Conservation (phyloP, 2,329 filamentous ascomycete genomes). For the Penicillium corylophilum region DNA sequence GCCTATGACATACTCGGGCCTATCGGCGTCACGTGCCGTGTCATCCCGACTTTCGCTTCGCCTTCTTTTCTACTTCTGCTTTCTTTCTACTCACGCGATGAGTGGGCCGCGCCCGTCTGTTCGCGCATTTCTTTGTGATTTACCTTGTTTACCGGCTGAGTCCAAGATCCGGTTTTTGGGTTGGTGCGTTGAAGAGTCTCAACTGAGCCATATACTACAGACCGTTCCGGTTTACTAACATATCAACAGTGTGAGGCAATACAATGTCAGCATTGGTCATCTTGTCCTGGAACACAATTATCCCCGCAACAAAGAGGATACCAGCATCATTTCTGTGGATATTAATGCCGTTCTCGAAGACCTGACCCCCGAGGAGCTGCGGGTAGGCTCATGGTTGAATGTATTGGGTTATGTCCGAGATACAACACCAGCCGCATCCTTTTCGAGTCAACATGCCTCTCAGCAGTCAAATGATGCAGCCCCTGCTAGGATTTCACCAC, state of each 20-base stretch:
- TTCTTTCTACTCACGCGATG: slow-evolving; percentile 21
- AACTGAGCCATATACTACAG: not conserved
- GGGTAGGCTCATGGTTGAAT: slow-evolving; percentile 83
- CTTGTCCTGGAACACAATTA: slow-evolving; percentile 69
- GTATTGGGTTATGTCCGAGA: slow-evolving; percentile 74
- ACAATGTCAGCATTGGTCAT: slow-evolving; percentile 57
- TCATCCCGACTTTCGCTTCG: not conserved
- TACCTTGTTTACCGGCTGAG: slow-evolving; percentile 53
- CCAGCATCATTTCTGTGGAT: slow-evolving; percentile 62
- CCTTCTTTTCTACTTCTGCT: slow-evolving; percentile 7
- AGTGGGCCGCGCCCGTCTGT: slow-evolving; percentile 63
- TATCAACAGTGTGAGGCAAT: slow-evolving; percentile 56
- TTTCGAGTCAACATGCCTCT: slow-evolving; percentile 13
- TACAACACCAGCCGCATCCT: slow-evolving; percentile 6
- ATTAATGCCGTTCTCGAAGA: slow-evolving; percentile 68
- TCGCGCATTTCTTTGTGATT: slow-evolving; percentile 63
- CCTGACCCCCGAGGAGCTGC: slow-evolving; percentile 62
- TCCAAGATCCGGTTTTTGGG: slow-evolving; percentile 91
- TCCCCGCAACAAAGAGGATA: slow-evolving; percentile 39
- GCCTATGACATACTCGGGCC: slow-evolving; percentile 39
- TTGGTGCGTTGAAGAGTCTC: slow-evolving; percentile 62
- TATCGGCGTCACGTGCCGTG: slow-evolving; percentile 35
- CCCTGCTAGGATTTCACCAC: slow-evolving; percentile 5
- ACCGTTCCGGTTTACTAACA: not conserved
- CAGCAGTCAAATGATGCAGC: not conserved